These are phyloP conservation scores for Neoascochyta sp. DNA, from an alignment of 2,329 filamentous ascomycete genomes.

Conservation along the genomic window DNA sequence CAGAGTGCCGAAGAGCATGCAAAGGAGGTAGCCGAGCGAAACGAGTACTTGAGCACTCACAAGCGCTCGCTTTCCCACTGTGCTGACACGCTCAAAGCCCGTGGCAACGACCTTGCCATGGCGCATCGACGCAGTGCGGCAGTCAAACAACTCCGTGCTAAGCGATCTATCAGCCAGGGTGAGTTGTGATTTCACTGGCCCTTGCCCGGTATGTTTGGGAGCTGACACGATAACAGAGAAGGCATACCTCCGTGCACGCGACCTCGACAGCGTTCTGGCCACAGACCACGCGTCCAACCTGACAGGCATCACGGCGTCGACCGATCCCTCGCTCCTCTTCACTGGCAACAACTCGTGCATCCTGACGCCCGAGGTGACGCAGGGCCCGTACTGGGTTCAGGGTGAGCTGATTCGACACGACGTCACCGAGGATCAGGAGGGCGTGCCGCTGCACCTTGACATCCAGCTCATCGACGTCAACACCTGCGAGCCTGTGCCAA, in stretches of 20 bases:
- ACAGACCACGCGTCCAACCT: constrained; percentile 31
- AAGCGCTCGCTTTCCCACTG: constrained; percentile 44
- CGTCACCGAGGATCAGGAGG: constrained; percentile 47
- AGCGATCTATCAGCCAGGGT: constrained; percentile 30
- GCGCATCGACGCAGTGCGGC: constrained; percentile 42
- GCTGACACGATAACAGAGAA: constrained; percentile 17
- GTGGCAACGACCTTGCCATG: constrained; percentile 41
- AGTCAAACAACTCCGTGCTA: constrained; percentile 40
- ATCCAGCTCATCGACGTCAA: constrained; percentile 54
- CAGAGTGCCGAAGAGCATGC: constrained; percentile 31
- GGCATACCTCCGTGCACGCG: constrained; percentile 26
- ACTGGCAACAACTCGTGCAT: constrained; percentile 34
- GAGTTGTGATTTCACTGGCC: too few relatives aligned
- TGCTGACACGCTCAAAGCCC: constrained; percentile 38
- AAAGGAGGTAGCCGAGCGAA: constrained; percentile 36
- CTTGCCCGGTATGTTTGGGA: too few relatives aligned
- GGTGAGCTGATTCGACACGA: constrained; percentile 52
- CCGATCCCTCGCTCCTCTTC: constrained; percentile 28
- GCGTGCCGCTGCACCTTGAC: constrained; percentile 50
- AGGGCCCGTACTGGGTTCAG: constrained; percentile 42
- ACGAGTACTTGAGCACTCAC: constrained; percentile 32
- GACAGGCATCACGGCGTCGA: constrained; percentile 26
- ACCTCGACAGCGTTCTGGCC: constrained; percentile 23
- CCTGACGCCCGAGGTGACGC: constrained; percentile 32
- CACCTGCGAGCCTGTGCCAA: constrained; percentile 51